Evolutionary conservation across 495 filamentous ascomycete species (phyloP).

Genomic region (Podospora pseudoanserina): DNA sequence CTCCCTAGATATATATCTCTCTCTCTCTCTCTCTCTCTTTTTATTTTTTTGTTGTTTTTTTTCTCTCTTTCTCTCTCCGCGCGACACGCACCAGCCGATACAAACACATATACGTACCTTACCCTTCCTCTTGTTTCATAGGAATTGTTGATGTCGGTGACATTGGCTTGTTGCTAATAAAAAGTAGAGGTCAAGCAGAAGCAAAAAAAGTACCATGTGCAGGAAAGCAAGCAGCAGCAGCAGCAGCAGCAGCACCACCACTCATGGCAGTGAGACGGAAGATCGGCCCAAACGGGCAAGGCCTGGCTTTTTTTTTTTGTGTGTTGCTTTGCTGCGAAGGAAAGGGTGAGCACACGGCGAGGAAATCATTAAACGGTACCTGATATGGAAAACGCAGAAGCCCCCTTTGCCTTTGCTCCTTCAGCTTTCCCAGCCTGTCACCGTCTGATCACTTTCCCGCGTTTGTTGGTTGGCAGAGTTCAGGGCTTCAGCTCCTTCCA

Average conservation of each 20-base stretch:
- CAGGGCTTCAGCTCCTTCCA: background rate
- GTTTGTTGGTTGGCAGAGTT: background rate
- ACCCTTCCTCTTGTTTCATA: conserved; percentile 2
- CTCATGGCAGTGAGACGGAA: conserved; percentile 1
- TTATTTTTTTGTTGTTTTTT: too few relatives aligned
- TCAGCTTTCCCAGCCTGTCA: background rate
- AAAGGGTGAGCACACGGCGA: background rate
- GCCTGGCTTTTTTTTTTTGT: background rate
- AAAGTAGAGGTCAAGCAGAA: background rate
- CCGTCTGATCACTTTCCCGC: background rate
- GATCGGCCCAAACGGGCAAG: conserved; percentile 7
- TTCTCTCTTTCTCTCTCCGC: too few relatives aligned
- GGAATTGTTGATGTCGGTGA: conserved; percentile 3
- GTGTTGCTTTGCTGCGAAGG: background rate
- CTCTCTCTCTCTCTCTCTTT: too few relatives aligned
- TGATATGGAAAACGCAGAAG: background rate
- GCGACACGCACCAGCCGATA: too few relatives aligned
- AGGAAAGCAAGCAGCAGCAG: background rate
- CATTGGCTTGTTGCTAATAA: background rate
- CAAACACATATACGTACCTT: background rate
- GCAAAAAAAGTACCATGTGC: background rate
- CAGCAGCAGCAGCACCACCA: background rate
- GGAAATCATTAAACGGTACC: background rate
- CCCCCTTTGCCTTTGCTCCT: background rate
- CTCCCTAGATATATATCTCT: background rate